Conservation (phyloP, 345 rosid genomes). For the Triadica sebifera region DNA sequence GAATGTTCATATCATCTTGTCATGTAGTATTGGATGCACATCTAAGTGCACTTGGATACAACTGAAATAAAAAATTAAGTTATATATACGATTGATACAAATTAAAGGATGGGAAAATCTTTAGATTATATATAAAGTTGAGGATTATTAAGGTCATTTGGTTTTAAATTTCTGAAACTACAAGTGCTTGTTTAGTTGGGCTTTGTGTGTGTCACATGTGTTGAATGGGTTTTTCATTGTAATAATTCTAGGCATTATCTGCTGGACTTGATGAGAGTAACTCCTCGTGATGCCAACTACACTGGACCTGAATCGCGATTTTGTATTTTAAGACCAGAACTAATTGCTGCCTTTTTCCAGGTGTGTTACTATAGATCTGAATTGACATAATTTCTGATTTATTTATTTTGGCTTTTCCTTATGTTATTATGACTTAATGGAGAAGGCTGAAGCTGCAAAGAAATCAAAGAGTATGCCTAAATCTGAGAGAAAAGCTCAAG, state of each 20-base stretch:
- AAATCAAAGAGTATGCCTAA: constrained; percentile 40
- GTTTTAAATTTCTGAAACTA: background rate
- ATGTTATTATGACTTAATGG: constrained; percentile 20
- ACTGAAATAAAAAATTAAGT: no score
- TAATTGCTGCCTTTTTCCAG: constrained; percentile 88
- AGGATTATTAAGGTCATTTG: no score
- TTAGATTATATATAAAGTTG: no score
- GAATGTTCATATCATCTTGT: no score
- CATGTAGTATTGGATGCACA: no score
- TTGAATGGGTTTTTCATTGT: background rate
- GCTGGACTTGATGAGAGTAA: constrained; percentile 98
- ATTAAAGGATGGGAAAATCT: no score
- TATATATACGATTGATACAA: no score
- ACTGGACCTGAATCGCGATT: constrained; percentile 88
- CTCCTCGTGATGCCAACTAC: constrained; percentile 98
- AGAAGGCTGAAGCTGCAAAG: constrained; percentile 64
- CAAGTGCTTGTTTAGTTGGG: background rate
- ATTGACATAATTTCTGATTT: constrained; percentile 2
- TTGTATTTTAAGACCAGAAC: constrained; percentile 91
- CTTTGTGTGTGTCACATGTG: no score
- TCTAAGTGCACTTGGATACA: no score
- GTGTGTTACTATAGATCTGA: constrained; percentile 26
- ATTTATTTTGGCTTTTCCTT: constrained; percentile 23
- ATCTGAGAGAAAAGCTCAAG: constrained; percentile 39
- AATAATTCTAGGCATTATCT: constrained; percentile 71